Percentiles rank a stretch among this genome's conserved stretches.
Evolutionary conservation across 306 rosid genomes (phyloP).

Genomic region (Rosa rugosa): DNA sequence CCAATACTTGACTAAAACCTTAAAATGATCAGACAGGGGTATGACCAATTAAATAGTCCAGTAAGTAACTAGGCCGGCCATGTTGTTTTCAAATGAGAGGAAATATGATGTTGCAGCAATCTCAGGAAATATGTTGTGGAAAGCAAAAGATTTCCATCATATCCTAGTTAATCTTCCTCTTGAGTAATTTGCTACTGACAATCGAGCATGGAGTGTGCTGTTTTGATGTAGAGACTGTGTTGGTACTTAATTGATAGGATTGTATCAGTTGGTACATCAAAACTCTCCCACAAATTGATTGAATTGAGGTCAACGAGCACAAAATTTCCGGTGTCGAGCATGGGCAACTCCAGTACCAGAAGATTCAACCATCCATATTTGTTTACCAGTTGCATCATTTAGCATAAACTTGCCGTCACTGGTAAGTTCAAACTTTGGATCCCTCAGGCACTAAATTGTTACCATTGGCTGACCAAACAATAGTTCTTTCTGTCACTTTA

Average conservation of each 20-base stretch:
- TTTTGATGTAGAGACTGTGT: slow-evolving; percentile 16
- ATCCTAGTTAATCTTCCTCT: slow-evolving; percentile 44
- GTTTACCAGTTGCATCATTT: slow-evolving; percentile 27
- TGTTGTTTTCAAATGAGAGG: slow-evolving; percentile 12
- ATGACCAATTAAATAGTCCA: too few relatives aligned
- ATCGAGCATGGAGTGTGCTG: slow-evolving; percentile 17
- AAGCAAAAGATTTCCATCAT: slow-evolving; percentile 21
- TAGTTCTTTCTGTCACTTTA: slow-evolving; percentile 31
- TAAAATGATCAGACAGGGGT: too few relatives aligned
- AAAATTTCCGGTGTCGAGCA: slow-evolving; percentile 63
- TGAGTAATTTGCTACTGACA: slow-evolving; percentile 37
- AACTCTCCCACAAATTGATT: slow-evolving; percentile 43
- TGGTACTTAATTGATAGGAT: slow-evolving; percentile 38
- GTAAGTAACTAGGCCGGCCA: too few relatives aligned
- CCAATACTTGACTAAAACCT: too few relatives aligned
- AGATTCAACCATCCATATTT: slow-evolving; percentile 12
- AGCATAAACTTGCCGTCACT: slow-evolving; percentile 27
- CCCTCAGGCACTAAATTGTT: slow-evolving; percentile 20
- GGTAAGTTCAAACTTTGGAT: slow-evolving; percentile 36
- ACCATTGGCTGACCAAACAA: slow-evolving; percentile 42
- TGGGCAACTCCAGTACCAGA: slow-evolving; percentile 13
- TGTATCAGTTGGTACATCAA: slow-evolving; percentile 53
- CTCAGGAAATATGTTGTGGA: slow-evolving; percentile 35
- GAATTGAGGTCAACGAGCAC: slow-evolving; percentile 25
- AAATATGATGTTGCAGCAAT: too few relatives aligned